A percentile compares a stretch with the other conserved stretches of the same genome.
Conservation (phyloP, 2,329 filamentous ascomycete species). For the Stagonosporopsis vannaccii region DNA sequence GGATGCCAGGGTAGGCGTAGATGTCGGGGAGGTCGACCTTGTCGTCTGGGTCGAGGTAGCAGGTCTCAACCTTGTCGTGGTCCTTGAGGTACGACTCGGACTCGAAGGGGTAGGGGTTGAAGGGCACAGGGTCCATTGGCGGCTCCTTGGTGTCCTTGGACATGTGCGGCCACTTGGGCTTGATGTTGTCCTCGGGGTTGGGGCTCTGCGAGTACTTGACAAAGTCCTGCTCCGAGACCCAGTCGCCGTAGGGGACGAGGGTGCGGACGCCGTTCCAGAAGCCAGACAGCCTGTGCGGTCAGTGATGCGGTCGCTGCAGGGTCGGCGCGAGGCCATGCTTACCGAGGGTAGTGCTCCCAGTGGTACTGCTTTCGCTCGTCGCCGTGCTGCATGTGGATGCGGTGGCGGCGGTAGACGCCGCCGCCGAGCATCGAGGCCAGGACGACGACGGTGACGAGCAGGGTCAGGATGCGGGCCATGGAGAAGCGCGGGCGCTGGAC, state of each 20-base stretch:
- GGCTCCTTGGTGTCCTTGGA: conserved; percentile 49
- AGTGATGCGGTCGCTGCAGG: neutral
- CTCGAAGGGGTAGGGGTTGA: conserved; percentile 56
- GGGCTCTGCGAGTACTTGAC: conserved; percentile 51
- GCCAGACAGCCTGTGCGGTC: conserved; percentile 49
- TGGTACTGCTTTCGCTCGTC: conserved; percentile 49
- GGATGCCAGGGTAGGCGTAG: conserved; percentile 67
- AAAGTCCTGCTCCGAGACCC: conserved; percentile 54
- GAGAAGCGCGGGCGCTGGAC: conserved; percentile 54
- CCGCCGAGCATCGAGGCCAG: conserved; percentile 52
- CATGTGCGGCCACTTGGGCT: conserved; percentile 46
- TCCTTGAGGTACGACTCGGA: conserved; percentile 55
- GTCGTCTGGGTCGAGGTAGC: conserved; percentile 69
- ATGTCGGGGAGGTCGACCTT: conserved; percentile 66
- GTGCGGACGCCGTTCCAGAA: conserved; percentile 59
- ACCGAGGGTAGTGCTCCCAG: conserved; percentile 57
- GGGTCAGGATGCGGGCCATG: conserved; percentile 51
- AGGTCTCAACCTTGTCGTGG: conserved; percentile 64
- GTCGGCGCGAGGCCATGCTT: conserved; percentile 23
- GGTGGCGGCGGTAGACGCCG: conserved; percentile 51
- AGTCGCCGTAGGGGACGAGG: conserved; percentile 53
- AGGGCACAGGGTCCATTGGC: conserved; percentile 50
- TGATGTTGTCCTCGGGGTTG: conserved; percentile 48
- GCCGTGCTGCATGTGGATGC: conserved; percentile 43
- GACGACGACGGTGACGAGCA: conserved; percentile 51